These are phyloP conservation scores for Russula sp. DNA, from an alignment of 768 basidiomycete species.

Conservation along the genomic window DNA sequence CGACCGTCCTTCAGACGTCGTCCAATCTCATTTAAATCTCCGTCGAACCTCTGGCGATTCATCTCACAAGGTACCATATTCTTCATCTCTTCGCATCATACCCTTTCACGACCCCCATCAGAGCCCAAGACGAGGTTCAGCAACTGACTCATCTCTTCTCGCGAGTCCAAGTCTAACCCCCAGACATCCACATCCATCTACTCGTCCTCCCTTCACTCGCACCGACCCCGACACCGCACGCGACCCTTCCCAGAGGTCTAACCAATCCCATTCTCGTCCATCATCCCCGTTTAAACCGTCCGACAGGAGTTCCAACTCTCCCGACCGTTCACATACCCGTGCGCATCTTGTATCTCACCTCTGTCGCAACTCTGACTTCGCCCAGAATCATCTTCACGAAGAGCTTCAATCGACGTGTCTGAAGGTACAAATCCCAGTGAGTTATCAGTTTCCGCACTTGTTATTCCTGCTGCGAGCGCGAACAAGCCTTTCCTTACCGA, in stretches of 20 bases:
- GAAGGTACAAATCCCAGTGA: constrained; percentile 16
- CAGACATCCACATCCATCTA: constrained; percentile 24
- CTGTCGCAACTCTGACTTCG: neutral
- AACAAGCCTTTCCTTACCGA: constrained; percentile 4
- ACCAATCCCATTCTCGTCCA: constrained; percentile 45
- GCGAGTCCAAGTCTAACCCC: constrained; percentile 33
- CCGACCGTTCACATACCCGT: constrained; percentile 24
- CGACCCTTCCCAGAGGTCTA: constrained; percentile 30
- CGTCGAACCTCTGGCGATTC: constrained; percentile 22
- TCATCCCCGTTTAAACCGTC: constrained; percentile 67
- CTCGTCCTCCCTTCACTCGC: constrained; percentile 21
- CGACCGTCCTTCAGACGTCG: constrained; percentile 17
- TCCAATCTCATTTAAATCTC: constrained; percentile 23
- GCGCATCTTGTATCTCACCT: constrained; percentile 5
- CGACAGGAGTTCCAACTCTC: constrained; percentile 44
- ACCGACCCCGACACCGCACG: constrained; percentile 27
- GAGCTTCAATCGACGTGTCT: constrained; percentile 19
- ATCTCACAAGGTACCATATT: constrained; percentile 29
- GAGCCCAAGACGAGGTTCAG: constrained; percentile 75
- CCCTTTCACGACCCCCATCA: constrained; percentile 73
- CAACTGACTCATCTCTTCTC: constrained; percentile 76
- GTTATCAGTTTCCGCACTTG: constrained; percentile 3
- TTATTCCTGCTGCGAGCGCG: neutral
- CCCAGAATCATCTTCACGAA: constrained; percentile 18
- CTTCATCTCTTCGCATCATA: constrained; percentile 38